Conservation (phyloP, 768 basidiomycete species). For the Russula abietina region DNA sequence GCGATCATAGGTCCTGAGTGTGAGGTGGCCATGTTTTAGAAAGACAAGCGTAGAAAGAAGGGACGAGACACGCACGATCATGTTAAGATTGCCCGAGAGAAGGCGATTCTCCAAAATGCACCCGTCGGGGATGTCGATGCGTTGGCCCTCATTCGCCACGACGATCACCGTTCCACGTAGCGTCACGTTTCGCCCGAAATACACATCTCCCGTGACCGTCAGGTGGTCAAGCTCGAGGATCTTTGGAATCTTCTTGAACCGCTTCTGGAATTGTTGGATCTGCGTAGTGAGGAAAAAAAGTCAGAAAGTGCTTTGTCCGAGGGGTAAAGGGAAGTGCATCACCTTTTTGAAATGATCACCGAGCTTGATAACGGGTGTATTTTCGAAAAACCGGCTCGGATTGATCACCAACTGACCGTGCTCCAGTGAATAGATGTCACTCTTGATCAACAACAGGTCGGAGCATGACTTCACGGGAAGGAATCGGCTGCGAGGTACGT, state of each 20-base stretch:
- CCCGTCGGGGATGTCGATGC: slow-evolving; percentile 55
- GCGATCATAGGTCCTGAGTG: slow-evolving; percentile 16
- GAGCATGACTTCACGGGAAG: slow-evolving; percentile 61
- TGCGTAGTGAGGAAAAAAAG: slow-evolving; percentile 3
- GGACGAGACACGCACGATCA: slow-evolving; percentile 46
- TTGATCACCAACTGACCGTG: slow-evolving; percentile 66
- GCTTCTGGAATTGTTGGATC: slow-evolving; percentile 62
- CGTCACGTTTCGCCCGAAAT: slow-evolving; percentile 60
- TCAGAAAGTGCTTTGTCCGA: neutral
- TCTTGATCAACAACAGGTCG: slow-evolving; percentile 59
- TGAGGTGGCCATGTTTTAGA: neutral
- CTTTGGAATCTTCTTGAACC: slow-evolving; percentile 70
- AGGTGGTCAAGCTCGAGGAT: slow-evolving; percentile 71
- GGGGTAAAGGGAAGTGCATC: neutral
- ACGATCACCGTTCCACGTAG: slow-evolving; percentile 62
- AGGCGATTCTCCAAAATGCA: slow-evolving; percentile 53
- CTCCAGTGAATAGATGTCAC: slow-evolving; percentile 62
- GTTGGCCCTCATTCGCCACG: slow-evolving; percentile 52
- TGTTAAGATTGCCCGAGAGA: slow-evolving; percentile 67
- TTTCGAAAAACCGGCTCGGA: slow-evolving; percentile 49
- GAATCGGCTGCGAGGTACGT: slow-evolving; percentile 69
- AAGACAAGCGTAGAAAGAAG: neutral
- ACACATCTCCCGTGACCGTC: slow-evolving; percentile 64
- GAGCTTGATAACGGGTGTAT: slow-evolving; percentile 69
- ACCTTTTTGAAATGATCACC: slow-evolving; percentile 76